Evolutionary conservation across 805 yeast species (phyloP).

Genomic region (Starmerella bombi): DNA sequence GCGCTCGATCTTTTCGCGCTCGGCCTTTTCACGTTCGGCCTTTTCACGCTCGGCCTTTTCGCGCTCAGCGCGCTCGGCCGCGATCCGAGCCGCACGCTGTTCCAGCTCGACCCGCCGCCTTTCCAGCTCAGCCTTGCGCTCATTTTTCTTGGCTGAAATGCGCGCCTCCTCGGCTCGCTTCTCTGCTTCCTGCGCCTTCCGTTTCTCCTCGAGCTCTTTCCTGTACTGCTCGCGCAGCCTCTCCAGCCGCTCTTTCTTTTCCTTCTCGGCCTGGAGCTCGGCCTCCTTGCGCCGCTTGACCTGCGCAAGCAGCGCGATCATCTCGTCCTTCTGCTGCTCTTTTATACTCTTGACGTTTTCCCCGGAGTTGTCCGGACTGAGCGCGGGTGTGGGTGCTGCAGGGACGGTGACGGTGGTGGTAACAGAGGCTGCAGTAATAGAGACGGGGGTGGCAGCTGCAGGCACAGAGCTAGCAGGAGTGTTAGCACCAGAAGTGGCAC

Average conservation of each 20-base stretch:
- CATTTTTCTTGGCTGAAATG: not conserved
- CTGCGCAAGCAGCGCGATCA: constrained; percentile 26
- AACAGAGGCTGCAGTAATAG: constrained; percentile 2
- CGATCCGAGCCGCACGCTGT: constrained; percentile 2
- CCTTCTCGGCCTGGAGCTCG: constrained; percentile 14
- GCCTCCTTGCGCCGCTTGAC: constrained; percentile 17
- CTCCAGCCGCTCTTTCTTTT: constrained; percentile 10
- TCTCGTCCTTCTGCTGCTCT: constrained; percentile 26
- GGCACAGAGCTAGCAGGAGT: constrained; percentile 1
- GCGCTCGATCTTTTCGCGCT: constrained; percentile 3
- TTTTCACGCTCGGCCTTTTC: constrained; percentile 3
- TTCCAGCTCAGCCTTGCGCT: constrained; percentile 3
- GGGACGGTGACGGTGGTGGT: constrained; percentile 1
- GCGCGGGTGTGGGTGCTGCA: not conserved
- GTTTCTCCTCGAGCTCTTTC: constrained; percentile 5
- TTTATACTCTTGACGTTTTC: constrained; percentile 8
- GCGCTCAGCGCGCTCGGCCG: constrained; percentile 3
- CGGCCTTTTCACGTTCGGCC: constrained; percentile 2
- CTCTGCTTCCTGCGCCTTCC: not conserved
- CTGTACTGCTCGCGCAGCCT: constrained; percentile 10
- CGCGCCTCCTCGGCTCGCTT: constrained; percentile 1
- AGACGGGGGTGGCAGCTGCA: constrained; percentile 1
- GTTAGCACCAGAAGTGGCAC: no score
- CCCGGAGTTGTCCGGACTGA: not conserved
- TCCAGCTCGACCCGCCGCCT: constrained; percentile 3